Conservation (phyloP, 164 flowering plant species). For the Macadamia integrifolia region DNA sequence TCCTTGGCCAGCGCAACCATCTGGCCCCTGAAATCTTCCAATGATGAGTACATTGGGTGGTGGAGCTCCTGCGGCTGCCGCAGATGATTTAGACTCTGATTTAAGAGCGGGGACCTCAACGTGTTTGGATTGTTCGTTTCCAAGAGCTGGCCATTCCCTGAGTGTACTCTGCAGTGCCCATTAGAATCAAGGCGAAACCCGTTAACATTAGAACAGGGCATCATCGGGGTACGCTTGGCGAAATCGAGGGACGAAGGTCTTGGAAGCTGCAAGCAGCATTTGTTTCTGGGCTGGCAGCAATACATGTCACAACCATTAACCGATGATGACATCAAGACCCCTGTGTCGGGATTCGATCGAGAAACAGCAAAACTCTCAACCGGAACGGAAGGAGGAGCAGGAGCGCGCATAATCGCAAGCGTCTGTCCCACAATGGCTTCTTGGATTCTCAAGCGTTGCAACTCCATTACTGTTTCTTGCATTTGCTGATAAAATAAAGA, state of each 20-base stretch:
- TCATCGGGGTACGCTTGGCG: not conserved
- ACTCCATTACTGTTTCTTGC: not conserved
- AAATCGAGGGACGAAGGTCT: not conserved
- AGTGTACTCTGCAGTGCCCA: not conserved
- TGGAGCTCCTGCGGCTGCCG: no score
- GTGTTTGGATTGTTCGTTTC: not conserved
- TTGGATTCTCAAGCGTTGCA: not conserved
- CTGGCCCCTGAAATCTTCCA: constrained; percentile 28
- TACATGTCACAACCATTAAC: no score
- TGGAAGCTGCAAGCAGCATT: not conserved
- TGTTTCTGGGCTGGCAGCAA: not conserved
- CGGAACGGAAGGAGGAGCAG: no score
- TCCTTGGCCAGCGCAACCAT: constrained; percentile 29
- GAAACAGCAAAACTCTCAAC: not conserved
- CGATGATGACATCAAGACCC: not conserved
- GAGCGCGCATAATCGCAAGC: not conserved
- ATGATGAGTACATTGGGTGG: no score
- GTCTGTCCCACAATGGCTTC: not conserved
- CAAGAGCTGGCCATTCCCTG: not conserved
- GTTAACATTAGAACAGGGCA: not conserved
- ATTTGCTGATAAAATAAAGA: not conserved
- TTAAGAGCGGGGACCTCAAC: not conserved
- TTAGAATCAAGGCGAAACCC: not conserved
- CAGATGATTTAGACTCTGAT: not conserved
- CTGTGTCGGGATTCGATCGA: not conserved